Percentiles rank a stretch among this genome's conserved stretches.
These are phyloP conservation scores for Candida sanyaensis DNA, from an alignment of 1,139 yeast species.

Conservation along the genomic window DNA sequence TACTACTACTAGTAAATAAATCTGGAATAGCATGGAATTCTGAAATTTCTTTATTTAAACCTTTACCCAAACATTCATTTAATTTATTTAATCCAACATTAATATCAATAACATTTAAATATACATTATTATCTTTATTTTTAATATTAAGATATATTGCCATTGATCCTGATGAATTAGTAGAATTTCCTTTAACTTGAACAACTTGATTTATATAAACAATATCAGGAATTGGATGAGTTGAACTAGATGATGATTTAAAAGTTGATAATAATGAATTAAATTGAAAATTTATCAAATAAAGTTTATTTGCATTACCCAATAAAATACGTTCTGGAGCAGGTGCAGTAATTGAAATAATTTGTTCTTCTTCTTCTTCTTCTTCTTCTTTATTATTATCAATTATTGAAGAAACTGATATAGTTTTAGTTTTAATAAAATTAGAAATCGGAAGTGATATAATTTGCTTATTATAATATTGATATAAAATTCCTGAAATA, in stretches of 20 bases:
- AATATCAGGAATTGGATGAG: conserved; percentile 21
- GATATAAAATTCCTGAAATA: conserved; percentile 29
- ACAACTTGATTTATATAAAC: conserved; percentile 36
- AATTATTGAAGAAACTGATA: conserved; percentile 24
- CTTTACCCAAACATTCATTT: conserved; percentile 72
- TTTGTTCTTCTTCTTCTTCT: no score
- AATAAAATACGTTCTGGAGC: conserved; percentile 49
- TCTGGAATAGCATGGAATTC: conserved; percentile 31
- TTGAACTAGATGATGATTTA: conserved; percentile 17
- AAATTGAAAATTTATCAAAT: conserved; percentile 46
- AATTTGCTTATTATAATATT: conserved; percentile 22
- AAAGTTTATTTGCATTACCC: conserved; percentile 38
- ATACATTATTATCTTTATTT: conserved; percentile 43
- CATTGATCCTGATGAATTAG: conserved; percentile 40
- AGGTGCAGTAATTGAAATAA: conserved; percentile 33
- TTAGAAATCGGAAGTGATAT: conserved; percentile 22
- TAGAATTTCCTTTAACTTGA: conserved; percentile 44
- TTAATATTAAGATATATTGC: conserved; percentile 46
- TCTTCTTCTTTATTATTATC: no score
- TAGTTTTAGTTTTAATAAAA: conserved; percentile 22
- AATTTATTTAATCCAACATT: conserved; percentile 72
- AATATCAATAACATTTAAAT: conserved; percentile 50
- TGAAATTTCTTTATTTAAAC: conserved; percentile 28
- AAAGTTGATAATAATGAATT: conserved; percentile 44
- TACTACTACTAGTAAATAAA: conserved; percentile 19